Evolutionary conservation across 495 filamentous ascomycete genomes (phyloP), one percentile per base, ranked within the genome.

Genomic region (Filosporella fistucella): DNA sequence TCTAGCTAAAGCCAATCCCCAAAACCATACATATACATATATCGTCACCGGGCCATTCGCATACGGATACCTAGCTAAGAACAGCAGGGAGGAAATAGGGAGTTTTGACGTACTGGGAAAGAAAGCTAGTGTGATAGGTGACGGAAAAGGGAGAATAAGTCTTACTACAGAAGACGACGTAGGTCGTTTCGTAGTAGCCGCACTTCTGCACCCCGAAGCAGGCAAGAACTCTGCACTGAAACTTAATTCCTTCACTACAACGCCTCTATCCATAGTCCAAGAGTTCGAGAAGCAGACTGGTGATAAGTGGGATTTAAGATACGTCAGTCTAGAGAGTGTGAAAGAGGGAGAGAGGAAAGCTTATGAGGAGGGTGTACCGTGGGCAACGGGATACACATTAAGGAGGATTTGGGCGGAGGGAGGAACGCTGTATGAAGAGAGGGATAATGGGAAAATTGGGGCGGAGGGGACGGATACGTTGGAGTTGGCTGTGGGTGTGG

Each of bases 361-460:
- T 1, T 85, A 79, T 78, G 74, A 70, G 20, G 62, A 68, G 20
- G 68, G 68, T 0, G 63, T 68, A 32, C 78, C 81, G 1, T 23
- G 54, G 17, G 81, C 82, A n/a, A 80, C 77, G 0, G 44, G 58
- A 1, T 62, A 71, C 29, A 85, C 85, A 0, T 64, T 87, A 54
- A 64, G 78, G 40, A 68, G 84, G 20, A 88, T 88, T 35, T 87
- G 84, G 84, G 74, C 77, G 0, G 77, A 85, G 57, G 85, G 85
- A 0, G 78, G 84, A 1, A 88, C 85, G 1, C 56, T 88, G 45
- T 88, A 89, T 60, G 71, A 72, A 8, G 69, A 78, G 63, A 73
- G 80, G 16, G 84, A 85, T 53, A 88, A 89, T 57, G 72, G 67
- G 9, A 43, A 70, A 20, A 68, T 89, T 45, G 75, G 68, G 1